Evolutionary conservation across 1,284 basidiomycete genomes (phyloP), one percentile per base, ranked within the genome.

Genomic region (Rhodotorula sp.): DNA sequence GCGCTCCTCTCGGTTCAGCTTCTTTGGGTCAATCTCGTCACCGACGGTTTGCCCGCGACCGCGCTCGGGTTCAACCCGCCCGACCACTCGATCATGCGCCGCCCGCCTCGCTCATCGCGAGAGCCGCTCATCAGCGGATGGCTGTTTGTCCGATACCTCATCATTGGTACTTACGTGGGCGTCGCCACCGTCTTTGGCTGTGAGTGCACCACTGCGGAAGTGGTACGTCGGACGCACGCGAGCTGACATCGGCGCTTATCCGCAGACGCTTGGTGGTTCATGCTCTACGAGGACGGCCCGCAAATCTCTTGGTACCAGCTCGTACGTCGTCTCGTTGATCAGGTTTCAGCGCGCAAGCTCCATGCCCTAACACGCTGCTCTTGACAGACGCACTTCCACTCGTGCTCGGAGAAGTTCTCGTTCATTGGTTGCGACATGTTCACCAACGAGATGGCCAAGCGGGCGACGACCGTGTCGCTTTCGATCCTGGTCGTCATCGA

Each of bases 1-100:
- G 95, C 95, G 66, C 84, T 99, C 71, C 97, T 98, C 78, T 95
- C 95, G 38, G 95, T 98, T 19, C 97, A 99, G 85, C 85, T 99
- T 58, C 88, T 99, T 60, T 98, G 95, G 93, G 93, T 97, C 81
- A 97, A 97, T 82, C 84, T 95, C 70, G 91, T 95, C 73, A 97
- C 93, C 61, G 94, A 95, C 83, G 95, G 93, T 82, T 84, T 98
- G 45, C 95, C 95, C 3, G 95, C 95, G 5, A 97, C 95, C n/a
- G 69, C 97, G 0, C 88, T 99, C 49, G 95, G 95, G 56, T 98
- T 99, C 85, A 98, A 99, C 82, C 95, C 94, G 7, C 88, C 95
- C 3, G 94, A 97, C 80, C 91, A 93, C 81, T 90, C 90, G 68
- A 97, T 99, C 81, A 98, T 99, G 95, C 87, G 89, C 21, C 87